A percentile compares a stretch with the other conserved stretches of the same genome.
Evolutionary conservation across 345 rosid species (phyloP).

Genomic region (Citropsis articulata): DNA sequence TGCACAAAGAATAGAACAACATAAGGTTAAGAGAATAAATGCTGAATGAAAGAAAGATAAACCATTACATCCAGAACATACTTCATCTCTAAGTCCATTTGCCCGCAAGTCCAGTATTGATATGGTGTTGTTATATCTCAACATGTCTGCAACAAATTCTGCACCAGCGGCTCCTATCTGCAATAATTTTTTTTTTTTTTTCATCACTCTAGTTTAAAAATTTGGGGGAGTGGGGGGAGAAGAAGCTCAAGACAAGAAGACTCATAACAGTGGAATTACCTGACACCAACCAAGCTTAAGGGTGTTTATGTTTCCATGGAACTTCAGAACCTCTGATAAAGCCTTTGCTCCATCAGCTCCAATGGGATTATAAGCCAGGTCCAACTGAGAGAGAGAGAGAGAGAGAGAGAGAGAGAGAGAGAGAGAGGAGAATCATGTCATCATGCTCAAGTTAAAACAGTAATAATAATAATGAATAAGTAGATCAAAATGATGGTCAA

Average conservation of each 20-base stretch:
- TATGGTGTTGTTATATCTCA: conserved; percentile 83
- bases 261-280: conserved; percentile 38
- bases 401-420: not conserved
- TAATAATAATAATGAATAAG: conserved; percentile 2
- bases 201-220: conserved; percentile 3
- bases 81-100: conserved; percentile 93
- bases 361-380: conserved; percentile 88
- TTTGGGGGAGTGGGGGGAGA: too few relatives aligned
- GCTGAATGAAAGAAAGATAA: not conserved
- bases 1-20: not conserved
- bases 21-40: not conserved
- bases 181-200: conserved; percentile 13
- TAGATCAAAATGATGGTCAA: conserved; percentile 8
- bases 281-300: conserved; percentile 99
- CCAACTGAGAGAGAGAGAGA: conserved; percentile 47
- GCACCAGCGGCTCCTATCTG: conserved; percentile 94
- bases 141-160: conserved; percentile 74
- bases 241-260: not conserved
- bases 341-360: conserved; percentile 88
- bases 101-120: conserved; percentile 85
- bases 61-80: conserved; percentile 26
- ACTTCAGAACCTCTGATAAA: conserved; percentile 84
- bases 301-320: conserved; percentile 74
- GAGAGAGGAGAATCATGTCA: conserved; percentile 8
- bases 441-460: conserved; percentile 6